These are phyloP conservation scores for Amanita rubescens DNA, from an alignment of 768 basidiomycete species.

Conservation along the genomic window DNA sequence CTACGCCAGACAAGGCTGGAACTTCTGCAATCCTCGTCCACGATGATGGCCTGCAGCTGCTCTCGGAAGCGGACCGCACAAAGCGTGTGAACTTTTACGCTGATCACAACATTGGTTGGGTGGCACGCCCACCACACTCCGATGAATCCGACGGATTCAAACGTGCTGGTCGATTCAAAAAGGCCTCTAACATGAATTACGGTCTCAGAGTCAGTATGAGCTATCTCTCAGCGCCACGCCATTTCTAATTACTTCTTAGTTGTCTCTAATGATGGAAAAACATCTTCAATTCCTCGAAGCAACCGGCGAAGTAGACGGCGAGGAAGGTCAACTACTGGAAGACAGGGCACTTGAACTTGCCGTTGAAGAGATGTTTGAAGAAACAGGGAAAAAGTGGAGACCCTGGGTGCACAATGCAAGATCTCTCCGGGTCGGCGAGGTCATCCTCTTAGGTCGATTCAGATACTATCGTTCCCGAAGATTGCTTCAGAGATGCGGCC, in stretches of 20 bases:
- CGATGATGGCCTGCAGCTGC: conserved; percentile 75
- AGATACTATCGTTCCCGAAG: conserved; percentile 75
- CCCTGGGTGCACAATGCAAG: conserved; percentile 76
- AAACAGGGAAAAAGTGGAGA: conserved; percentile 49
- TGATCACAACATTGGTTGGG: conserved; percentile 74
- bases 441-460: conserved; percentile 82
- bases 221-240: background rate
- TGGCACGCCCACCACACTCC: conserved; percentile 72
- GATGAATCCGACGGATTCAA: conserved; percentile 57
- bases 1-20: conserved; percentile 87
- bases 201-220: conserved; percentile 36
- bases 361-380: conserved; percentile 62
- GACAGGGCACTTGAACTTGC: conserved; percentile 69
- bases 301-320: conserved; percentile 26
- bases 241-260: conserved; percentile 24
- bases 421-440: conserved; percentile 67
- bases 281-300: conserved; percentile 40
- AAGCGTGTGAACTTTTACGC: conserved; percentile 69
- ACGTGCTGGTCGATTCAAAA: conserved; percentile 87
- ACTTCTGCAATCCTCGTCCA: conserved; percentile 74
- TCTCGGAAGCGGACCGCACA: conserved; percentile 53
- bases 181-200: conserved; percentile 87
- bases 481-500: conserved; percentile 87
- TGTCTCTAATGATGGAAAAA: conserved; percentile 59
- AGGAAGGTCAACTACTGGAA: conserved; percentile 46